A percentile compares a stretch with the other conserved stretches of the same genome.
Conservation (phyloP, 345 rosid genomes). For the Brassica rapa region DNA sequence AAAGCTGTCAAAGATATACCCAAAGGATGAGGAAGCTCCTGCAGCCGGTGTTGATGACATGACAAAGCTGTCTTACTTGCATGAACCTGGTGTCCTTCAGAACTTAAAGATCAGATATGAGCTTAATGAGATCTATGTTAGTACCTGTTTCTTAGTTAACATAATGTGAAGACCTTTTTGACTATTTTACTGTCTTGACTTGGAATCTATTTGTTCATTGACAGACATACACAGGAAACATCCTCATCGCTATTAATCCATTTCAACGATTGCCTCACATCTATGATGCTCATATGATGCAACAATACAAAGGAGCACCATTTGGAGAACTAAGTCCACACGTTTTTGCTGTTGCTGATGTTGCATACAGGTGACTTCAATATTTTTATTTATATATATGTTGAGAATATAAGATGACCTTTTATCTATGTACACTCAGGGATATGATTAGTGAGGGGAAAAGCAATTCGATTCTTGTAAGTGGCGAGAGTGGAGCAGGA, state of each 20-base stretch:
- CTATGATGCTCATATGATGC: constrained; percentile 11
- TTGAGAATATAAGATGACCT: not conserved
- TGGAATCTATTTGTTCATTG: not conserved
- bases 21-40: constrained; percentile 15
- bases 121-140: constrained; percentile 6
- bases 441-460: constrained; percentile 1
- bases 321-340: constrained; percentile 10
- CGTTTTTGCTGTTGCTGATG: constrained; percentile 9
- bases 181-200: not conserved
- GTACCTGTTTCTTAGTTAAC: not conserved
- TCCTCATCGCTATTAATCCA: constrained; percentile 11
- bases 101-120: constrained; percentile 11
- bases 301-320: constrained; percentile 7
- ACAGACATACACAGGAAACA: constrained; percentile 12
- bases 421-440: not conserved
- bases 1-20: constrained; percentile 11
- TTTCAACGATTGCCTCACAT: constrained; percentile 1
- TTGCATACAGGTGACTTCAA: constrained; percentile 5
- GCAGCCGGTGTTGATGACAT: constrained; percentile 13
- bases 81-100: constrained; percentile 11
- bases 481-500: constrained; percentile 20
- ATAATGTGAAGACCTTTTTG: not conserved
- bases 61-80: constrained; percentile 18
- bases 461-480: constrained; percentile 14
- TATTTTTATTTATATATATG: not conserved